These are phyloP conservation scores for Apiotrichum gamsii DNA, from an alignment of 1,284 basidiomycete genomes.

Conservation along the genomic window DNA sequence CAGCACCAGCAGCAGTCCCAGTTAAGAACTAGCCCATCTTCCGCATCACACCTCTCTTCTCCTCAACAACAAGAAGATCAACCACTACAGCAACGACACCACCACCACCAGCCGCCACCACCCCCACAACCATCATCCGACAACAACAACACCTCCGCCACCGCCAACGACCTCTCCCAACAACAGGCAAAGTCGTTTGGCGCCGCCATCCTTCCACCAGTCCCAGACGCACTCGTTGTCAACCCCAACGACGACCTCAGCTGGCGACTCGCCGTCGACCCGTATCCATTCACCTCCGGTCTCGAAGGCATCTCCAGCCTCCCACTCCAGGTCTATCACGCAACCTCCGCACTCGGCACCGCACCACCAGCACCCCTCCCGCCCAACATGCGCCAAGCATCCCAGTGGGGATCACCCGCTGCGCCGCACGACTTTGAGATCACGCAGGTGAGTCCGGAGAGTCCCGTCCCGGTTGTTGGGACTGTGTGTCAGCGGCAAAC, in stretches of 20 bases:
- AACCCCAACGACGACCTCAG: background rate
- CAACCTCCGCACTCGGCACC: slow-evolving; percentile 1
- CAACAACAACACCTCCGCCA: too few relatives aligned
- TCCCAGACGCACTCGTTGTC: background rate
- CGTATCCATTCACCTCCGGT: slow-evolving; percentile 11
- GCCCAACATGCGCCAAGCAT: background rate
- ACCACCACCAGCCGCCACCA: background rate
- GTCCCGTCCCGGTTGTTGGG: too few relatives aligned
- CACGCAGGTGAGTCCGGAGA: slow-evolving; percentile 1
- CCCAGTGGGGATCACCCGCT: background rate
- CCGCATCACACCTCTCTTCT: too few relatives aligned
- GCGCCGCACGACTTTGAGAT: slow-evolving; percentile 4
- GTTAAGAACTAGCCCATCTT: too few relatives aligned
- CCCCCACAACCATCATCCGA: background rate
- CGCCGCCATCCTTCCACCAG: too few relatives aligned
- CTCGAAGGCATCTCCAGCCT: slow-evolving; percentile 15
- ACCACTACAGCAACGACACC: too few relatives aligned
- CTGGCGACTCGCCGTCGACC: slow-evolving; percentile 13
- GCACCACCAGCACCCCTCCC: background rate
- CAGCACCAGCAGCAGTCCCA: too few relatives aligned
- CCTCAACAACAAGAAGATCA: background rate
- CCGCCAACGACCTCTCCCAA: too few relatives aligned
- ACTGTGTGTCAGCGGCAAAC: too few relatives aligned
- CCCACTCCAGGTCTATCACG: slow-evolving; percentile 10
- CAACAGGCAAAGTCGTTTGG: too few relatives aligned